Conservation (phyloP, 2,329 filamentous ascomycete genomes). For the Triangularia setosa region DNA sequence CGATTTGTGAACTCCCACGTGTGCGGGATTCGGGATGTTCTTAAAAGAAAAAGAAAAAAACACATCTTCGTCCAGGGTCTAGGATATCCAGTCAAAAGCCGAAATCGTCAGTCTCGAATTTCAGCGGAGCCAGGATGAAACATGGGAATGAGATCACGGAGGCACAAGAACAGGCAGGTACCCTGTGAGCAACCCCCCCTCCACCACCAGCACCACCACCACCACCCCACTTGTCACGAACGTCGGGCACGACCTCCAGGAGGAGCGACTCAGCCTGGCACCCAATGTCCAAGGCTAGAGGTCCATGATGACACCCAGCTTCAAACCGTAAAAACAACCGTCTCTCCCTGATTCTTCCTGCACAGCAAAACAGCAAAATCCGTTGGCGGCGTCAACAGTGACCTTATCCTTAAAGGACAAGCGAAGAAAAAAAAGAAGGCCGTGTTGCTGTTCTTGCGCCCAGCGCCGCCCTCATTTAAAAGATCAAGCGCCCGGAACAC, state of each 20-base stretch:
- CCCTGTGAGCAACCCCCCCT: conserved; percentile 1
- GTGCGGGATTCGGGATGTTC: not conserved
- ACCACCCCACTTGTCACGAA: conserved; percentile 6
- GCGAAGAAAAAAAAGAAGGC: not conserved
- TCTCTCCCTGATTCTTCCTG: not conserved
- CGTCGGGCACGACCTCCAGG: conserved; percentile 2
- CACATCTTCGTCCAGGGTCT: not conserved
- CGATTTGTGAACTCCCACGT: not conserved
- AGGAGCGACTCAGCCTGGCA: conserved; percentile 5
- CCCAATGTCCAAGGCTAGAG: conserved; percentile 2
- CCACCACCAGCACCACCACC: not conserved
- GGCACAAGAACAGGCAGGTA: conserved; percentile 5
- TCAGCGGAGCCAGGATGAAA: conserved; percentile 5
- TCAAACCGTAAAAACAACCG: conserved; percentile 1
- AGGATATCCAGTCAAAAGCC: not conserved
- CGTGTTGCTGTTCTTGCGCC: not conserved
- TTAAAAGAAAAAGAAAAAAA: not conserved
- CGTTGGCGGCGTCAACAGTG: not conserved
- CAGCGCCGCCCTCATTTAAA: conserved; percentile 9
- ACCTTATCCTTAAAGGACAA: no score
- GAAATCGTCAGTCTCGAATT: not conserved
- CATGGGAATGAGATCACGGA: conserved; percentile 7
- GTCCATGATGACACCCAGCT: not conserved
- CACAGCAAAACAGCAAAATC: not conserved
- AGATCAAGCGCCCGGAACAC: conserved; percentile 2